Evolutionary conservation across 139 green algal species (phyloP), one percentile per base, ranked within the genome.

Genomic region (Tetradesmus lagerheimii): DNA sequence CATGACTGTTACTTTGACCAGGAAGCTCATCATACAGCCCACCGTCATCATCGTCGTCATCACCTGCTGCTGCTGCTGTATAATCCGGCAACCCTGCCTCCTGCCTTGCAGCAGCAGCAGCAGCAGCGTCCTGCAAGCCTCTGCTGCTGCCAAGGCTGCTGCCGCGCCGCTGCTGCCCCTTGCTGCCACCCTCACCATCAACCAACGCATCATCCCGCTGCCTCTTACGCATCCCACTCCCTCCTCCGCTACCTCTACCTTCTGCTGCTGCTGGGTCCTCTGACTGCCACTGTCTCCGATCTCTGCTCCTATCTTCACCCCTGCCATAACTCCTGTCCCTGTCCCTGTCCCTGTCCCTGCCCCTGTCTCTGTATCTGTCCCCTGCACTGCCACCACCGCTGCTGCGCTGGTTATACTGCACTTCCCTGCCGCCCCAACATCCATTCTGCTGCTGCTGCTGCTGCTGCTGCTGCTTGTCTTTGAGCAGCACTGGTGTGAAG

Each of bases 11-110:
- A 71, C 57, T 31, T 71, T 71, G 57, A 71, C 57, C 57, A 71
- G 71, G 71, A 11, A 82, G 76, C 76, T 82, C 76, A 47, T 82
- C 76, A 82, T 82, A 82, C 76, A 82, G 76, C 6, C 37, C 76
- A 45, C 37, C 76, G 20, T 82, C 76, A 82, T 82, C 76, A 27
- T 53, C 76, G 14, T 53, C 76, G 41, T 45, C n/a, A 37, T 78
- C 67, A 1, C n/a, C n/a, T 25, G 1, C 67, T 78, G 67, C 67
- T 78, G n/a, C 67, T 78, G n/a, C n/a, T 78, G n/a, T 39, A 18
- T 71, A 41, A 15, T 78, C 67, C 9, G 31, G 67, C n/a, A 14
- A 20, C 8, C n/a, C n/a, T 29, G 27, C 9, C n/a, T n/a, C 6
- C 76, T 31, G 29, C 11, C 37, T 37, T 35, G 37, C 76, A n/a